phyloP scores from a whole-genome alignment of 306 rosid genomes.

The Astragalus glycyphyllos region DNA sequence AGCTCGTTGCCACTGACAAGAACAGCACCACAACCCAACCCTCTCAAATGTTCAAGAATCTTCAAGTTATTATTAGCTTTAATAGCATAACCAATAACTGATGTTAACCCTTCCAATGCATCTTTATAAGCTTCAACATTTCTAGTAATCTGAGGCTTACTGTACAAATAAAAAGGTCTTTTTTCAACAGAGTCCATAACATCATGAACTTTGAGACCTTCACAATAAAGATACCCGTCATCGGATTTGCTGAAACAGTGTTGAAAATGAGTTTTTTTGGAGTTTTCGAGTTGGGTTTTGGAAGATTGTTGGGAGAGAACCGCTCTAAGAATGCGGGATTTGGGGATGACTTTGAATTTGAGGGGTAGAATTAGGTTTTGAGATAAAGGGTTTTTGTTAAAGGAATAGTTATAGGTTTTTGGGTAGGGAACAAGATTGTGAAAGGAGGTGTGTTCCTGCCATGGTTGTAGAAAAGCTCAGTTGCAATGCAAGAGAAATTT shows the following conservation, averaged over 20 bases:
- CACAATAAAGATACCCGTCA: slow-evolving; percentile 85
- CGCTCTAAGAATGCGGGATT: slow-evolving; percentile 55
- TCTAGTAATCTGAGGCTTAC: slow-evolving; percentile 87
- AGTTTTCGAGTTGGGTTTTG: slow-evolving; percentile 41
- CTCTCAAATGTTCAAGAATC: slow-evolving; percentile 86
- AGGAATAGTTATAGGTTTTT: slow-evolving; percentile 47
- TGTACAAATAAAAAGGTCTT: slow-evolving; percentile 89
- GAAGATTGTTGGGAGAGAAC: slow-evolving; percentile 63
- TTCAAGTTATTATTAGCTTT: slow-evolving; percentile 93
- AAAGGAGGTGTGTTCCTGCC: slow-evolving; percentile 64
- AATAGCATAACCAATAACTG: slow-evolving; percentile 85
- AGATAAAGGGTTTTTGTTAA: slow-evolving; percentile 47
- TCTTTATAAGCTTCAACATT: slow-evolving; percentile 80
- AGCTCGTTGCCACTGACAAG: slow-evolving; percentile 98
- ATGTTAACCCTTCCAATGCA: slow-evolving; percentile 78
- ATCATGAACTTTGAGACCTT: slow-evolving; percentile 74
- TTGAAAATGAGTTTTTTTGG: slow-evolving; percentile 50
- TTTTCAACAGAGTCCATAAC: slow-evolving; percentile 86
- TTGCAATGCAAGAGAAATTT: neutral
- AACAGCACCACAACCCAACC: slow-evolving; percentile 91
- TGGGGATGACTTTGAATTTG: slow-evolving; percentile 46
- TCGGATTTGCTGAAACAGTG: slow-evolving; percentile 82
- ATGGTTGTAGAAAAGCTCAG: slow-evolving; percentile 32
- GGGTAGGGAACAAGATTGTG: slow-evolving; percentile 52
- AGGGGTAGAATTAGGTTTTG: slow-evolving; percentile 40